Evolutionary conservation across 176 grass and related monocot genomes (phyloP).

Genomic region (Lolium perenne): DNA sequence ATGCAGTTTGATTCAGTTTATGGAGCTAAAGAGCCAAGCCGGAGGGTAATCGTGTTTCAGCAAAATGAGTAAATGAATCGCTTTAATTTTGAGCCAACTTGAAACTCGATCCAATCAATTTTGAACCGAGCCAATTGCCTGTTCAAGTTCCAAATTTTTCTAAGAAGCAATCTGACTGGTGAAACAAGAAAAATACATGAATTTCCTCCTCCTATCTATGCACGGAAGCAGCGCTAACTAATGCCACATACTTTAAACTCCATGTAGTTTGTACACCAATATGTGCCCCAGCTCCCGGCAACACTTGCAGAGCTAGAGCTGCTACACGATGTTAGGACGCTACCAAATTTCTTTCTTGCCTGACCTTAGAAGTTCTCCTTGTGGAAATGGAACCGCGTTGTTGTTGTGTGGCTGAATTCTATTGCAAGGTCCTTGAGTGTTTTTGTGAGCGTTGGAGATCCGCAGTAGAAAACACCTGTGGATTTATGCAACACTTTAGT

Average conservation of each 20-base stretch:
- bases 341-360: constrained; percentile 37
- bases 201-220: constrained; percentile 43
- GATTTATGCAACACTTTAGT: constrained; percentile 18
- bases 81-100: neutral
- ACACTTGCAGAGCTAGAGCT: constrained; percentile 45
- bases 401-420: constrained; percentile 91
- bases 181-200: constrained; percentile 17
- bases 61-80: neutral
- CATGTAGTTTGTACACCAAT: constrained; percentile 38
- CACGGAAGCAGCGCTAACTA: constrained; percentile 20
- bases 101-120: neutral
- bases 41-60: neutral
- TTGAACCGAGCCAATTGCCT: constrained; percentile 14
- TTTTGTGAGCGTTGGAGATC: constrained; percentile 80
- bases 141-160: constrained; percentile 40
- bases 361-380: constrained; percentile 92
- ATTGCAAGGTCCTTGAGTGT: constrained; percentile 68
- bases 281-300: constrained; percentile 16
- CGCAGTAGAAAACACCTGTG: constrained; percentile 98
- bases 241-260: constrained; percentile 11
- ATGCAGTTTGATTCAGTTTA: neutral
- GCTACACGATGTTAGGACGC: constrained; percentile 50
- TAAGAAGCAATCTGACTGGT: constrained; percentile 45
- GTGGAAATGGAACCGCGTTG: constrained; percentile 95
- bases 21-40: neutral